Percentiles rank a stretch among this genome's conserved stretches.
These are phyloP conservation scores for Viola odorata DNA, from an alignment of 345 rosid genomes.

Conservation along the genomic window DNA sequence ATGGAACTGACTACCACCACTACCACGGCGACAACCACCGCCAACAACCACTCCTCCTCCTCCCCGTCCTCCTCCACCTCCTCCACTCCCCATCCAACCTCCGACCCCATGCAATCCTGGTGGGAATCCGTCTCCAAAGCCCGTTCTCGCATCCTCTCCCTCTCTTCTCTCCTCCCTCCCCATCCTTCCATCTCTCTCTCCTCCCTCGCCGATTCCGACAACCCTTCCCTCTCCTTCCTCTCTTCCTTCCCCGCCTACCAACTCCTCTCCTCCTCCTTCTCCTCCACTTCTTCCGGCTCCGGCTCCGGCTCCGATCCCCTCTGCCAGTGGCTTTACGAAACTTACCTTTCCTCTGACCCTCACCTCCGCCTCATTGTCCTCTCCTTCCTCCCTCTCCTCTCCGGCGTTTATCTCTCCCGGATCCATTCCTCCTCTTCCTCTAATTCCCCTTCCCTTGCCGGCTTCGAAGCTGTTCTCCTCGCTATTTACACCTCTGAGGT, in stretches of 20 bases:
- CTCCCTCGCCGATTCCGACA: constrained; percentile 82
- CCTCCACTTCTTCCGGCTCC: constrained; percentile 56
- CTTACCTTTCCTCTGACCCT: constrained; percentile 72
- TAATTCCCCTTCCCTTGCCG: constrained; percentile 56
- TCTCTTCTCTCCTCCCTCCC: constrained; percentile 53
- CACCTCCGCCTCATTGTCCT: constrained; percentile 81
- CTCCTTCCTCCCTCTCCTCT: constrained; percentile 72
- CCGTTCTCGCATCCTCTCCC: constrained; percentile 66
- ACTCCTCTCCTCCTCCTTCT: constrained; percentile 45
- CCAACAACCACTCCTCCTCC: neutral
- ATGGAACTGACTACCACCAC: neutral
- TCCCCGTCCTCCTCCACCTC: constrained; percentile 9
- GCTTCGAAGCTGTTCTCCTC: constrained; percentile 90
- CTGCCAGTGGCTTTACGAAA: constrained; percentile 97
- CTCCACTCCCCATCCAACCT: constrained; percentile 1
- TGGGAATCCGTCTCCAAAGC: constrained; percentile 97
- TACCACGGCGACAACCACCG: neutral
- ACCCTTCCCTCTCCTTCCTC: constrained; percentile 85
- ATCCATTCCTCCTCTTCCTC: constrained; percentile 62
- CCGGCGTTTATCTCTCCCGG: constrained; percentile 66
- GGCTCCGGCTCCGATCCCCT: constrained; percentile 87
- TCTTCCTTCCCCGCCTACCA: constrained; percentile 64
- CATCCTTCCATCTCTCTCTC: constrained; percentile 44
- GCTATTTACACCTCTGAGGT: constrained; percentile 76
- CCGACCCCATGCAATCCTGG: constrained; percentile 62